phyloP scores from a whole-genome alignment of 164 flowering plant genomes.

The Paratinospora sagittata region DNA sequence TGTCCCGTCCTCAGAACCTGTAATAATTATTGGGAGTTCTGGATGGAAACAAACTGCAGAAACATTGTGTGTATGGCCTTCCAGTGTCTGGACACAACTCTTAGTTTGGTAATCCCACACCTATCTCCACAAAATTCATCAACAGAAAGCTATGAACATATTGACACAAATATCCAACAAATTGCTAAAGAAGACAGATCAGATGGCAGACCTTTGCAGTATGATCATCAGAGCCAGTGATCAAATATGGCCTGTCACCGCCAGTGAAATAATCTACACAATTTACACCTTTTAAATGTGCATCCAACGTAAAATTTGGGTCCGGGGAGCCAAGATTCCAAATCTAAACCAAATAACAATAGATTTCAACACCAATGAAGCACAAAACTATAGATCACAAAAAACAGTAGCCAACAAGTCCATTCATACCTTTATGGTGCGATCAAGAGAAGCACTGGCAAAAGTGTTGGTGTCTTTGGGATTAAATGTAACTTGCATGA shows the following conservation, averaged over 20 bases:
- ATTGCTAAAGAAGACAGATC: background rate
- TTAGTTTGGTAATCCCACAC: conserved; percentile 96
- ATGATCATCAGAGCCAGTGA: conserved; percentile 96
- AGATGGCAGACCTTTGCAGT: conserved; percentile 68
- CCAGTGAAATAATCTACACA: no score
- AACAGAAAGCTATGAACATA: background rate
- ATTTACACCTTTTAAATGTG: conserved; percentile 90
- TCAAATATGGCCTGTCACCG: conserved; percentile 80
- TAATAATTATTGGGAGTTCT: no score
- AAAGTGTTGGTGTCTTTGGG: no score
- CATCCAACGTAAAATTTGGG: conserved; percentile 88
- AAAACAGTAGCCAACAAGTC: background rate
- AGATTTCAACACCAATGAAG: conserved; percentile 1
- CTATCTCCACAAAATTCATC: conserved; percentile 28
- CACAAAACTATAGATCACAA: background rate
- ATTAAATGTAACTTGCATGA: no score
- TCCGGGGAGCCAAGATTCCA: conserved; percentile 97
- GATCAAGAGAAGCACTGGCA: conserved; percentile 98
- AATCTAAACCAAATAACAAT: conserved; percentile 37
- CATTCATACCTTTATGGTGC: conserved; percentile 72
- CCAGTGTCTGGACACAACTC: conserved; percentile 87
- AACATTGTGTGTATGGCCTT: conserved; percentile 93
- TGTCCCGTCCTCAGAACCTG: no score
- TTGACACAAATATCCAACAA: background rate
- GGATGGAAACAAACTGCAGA: no score